Evolutionary conservation across 1,284 basidiomycete species (phyloP).

Genomic region (Coriolopsis trogii): DNA sequence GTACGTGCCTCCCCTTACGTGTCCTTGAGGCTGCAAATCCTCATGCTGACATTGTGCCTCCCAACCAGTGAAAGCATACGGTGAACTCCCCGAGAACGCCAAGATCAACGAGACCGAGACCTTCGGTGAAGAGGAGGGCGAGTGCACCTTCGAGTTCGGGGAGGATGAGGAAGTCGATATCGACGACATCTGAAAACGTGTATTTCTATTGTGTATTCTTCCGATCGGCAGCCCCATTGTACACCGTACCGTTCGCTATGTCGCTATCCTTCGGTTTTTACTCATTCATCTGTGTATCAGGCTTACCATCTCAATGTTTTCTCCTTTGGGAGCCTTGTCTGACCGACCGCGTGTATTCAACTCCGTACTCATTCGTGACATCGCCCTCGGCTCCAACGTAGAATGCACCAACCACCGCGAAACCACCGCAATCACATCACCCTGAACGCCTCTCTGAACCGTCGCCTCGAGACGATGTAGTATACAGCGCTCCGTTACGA

Average conservation of each 20-base stretch:
- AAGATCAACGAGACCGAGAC: conserved; percentile 99
- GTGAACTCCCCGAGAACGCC: conserved; percentile 96
- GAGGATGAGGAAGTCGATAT: conserved; percentile 85
- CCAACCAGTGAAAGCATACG: conserved; percentile 91
- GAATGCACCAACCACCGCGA: neutral
- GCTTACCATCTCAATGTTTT: neutral
- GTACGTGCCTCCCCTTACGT: conserved; percentile 43
- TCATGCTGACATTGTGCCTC: conserved; percentile 7
- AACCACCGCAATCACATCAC: neutral
- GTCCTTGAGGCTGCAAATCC: neutral
- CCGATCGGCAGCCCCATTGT: conserved; percentile 13
- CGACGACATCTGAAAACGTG: conserved; percentile 64
- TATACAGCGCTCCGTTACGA: too few relatives aligned
- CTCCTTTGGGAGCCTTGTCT: neutral
- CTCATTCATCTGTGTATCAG: conserved; percentile 13
- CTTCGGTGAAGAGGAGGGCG: conserved; percentile 90
- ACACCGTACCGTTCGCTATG: conserved; percentile 8
- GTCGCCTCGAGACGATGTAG: too few relatives aligned
- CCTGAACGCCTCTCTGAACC: too few relatives aligned
- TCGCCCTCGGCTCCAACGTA: too few relatives aligned
- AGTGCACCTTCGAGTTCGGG: conserved; percentile 88
- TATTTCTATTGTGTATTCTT: conserved; percentile 32
- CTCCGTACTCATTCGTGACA: neutral
- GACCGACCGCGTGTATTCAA: neutral
- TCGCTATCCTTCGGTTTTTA: conserved; percentile 14